These are phyloP conservation scores for Mycena sp. DNA, from an alignment of 1,284 basidiomycete genomes.

Conservation along the genomic window DNA sequence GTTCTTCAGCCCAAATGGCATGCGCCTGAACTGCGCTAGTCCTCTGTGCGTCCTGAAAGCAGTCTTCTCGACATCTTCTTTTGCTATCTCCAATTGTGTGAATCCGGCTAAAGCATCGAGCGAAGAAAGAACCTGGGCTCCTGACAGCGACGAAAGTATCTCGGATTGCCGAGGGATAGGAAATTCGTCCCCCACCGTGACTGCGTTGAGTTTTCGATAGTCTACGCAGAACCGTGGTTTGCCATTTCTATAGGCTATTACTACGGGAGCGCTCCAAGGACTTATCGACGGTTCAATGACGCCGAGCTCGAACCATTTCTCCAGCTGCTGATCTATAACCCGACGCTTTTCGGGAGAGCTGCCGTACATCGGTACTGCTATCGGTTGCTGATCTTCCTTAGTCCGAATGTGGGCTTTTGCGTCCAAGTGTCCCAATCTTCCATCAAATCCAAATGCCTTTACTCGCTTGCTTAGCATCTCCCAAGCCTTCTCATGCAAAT, in stretches of 20 bases:
- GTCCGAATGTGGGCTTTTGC: conserved; percentile 35
- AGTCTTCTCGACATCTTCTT: conserved; percentile 47
- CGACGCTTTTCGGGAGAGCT: conserved; percentile 46
- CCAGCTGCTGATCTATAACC: conserved; percentile 47
- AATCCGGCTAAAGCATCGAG: conserved; percentile 54
- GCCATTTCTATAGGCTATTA: too few relatives aligned
- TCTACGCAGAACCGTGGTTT: too few relatives aligned
- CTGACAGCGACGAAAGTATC: conserved; percentile 49
- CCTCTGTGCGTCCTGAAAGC: conserved; percentile 53
- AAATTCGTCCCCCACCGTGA: conserved; percentile 52
- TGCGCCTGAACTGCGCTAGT: conserved; percentile 51
- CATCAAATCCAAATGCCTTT: conserved; percentile 36
- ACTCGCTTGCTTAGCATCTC: not conserved
- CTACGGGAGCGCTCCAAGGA: not conserved
- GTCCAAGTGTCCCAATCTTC: conserved; percentile 36
- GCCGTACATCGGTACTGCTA: conserved; percentile 28
- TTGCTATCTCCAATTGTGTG: conserved; percentile 48
- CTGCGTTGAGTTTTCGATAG: conserved; percentile 41
- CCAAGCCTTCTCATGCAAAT: conserved; percentile 1
- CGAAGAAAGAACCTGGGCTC: conserved; percentile 47
- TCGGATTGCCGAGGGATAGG: conserved; percentile 53
- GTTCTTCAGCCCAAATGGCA: conserved; percentile 56
- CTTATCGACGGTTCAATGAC: conserved; percentile 30
- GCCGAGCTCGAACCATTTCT: conserved; percentile 43
- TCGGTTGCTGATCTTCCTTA: conserved; percentile 32